phyloP scores from a whole-genome alignment of 768 basidiomycete genomes.

The Tephrocybe sp. region DNA sequence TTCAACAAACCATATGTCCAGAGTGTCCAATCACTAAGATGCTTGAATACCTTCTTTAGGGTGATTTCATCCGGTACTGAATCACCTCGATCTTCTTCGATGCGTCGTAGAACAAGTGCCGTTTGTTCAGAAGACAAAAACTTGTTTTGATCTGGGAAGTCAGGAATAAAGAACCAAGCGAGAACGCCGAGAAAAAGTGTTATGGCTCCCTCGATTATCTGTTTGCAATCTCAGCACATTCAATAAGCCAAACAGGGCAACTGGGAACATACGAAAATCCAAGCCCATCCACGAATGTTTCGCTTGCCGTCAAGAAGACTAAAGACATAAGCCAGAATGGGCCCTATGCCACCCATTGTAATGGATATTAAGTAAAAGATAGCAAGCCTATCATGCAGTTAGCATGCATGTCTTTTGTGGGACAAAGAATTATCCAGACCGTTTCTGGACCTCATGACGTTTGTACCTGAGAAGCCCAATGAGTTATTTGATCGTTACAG shows the following conservation, averaged over 20 bases:
- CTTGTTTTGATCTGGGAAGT: conserved; percentile 46
- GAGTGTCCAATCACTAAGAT: conserved; percentile 44
- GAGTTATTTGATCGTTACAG: conserved; percentile 1
- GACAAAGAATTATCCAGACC: conserved; percentile 22
- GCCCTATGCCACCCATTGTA: conserved; percentile 38
- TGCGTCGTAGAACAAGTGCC: conserved; percentile 39
- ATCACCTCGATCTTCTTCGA: conserved; percentile 51
- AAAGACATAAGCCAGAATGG: conserved; percentile 42
- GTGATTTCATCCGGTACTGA: conserved; percentile 43
- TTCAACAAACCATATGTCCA: conserved; percentile 43
- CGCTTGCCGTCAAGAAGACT: conserved; percentile 38
- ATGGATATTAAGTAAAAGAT: conserved; percentile 39
- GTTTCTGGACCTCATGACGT: conserved; percentile 44
- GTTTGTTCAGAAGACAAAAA: conserved; percentile 45
- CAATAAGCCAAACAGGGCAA: not conserved
- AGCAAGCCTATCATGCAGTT: conserved; percentile 28
- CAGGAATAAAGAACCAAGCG: conserved; percentile 42
- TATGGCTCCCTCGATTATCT: conserved; percentile 46
- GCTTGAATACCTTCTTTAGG: conserved; percentile 30
- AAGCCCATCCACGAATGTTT: conserved; percentile 44
- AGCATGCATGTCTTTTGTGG: not conserved
- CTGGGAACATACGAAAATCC: conserved; percentile 42
- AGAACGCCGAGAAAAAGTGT: conserved; percentile 39
- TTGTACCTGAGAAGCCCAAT: conserved; percentile 34
- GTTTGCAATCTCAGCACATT: not conserved